Percentiles rank a stretch among this genome's conserved stretches.
phyloP scores from a whole-genome alignment of 306 rosid genomes.

The Fagus sylvatica region DNA sequence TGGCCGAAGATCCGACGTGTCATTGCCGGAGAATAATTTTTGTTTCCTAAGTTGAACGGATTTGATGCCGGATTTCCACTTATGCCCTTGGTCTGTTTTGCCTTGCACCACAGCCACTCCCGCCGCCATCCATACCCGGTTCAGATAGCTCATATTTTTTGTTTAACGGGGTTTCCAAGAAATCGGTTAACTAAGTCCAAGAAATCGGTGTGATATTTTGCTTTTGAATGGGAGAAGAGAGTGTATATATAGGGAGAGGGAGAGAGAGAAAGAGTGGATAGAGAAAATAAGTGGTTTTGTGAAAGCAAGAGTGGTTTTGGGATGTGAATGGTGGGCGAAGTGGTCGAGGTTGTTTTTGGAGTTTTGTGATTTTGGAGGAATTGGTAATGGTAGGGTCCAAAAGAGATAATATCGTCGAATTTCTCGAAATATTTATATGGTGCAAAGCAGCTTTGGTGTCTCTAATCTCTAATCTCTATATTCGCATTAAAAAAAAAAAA shows the following conservation, averaged over 20 bases:
- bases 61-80: constrained; percentile 53
- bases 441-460: no score
- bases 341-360: constrained; percentile 11
- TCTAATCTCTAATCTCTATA: no score
- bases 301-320: constrained; percentile 26
- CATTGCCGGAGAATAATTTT: constrained; percentile 37
- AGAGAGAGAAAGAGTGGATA: neutral
- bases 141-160: constrained; percentile 50
- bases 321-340: neutral
- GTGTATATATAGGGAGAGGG: constrained; percentile 11
- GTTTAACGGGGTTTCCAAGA: no score
- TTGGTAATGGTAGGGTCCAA: neutral
- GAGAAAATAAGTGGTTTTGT: neutral
- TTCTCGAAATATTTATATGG: neutral
- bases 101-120: constrained; percentile 72
- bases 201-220: neutral
- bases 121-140: constrained; percentile 70
- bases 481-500: no score
- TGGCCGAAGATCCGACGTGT: constrained; percentile 34
- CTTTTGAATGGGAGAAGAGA: no score
- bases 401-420: neutral
- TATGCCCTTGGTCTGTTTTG: constrained; percentile 60
- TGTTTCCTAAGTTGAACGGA: constrained; percentile 54
- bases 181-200: neutral
- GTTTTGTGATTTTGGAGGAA: neutral